Conservation (phyloP, 495 filamentous ascomycete species). For the Penicillium cataractarum region DNA sequence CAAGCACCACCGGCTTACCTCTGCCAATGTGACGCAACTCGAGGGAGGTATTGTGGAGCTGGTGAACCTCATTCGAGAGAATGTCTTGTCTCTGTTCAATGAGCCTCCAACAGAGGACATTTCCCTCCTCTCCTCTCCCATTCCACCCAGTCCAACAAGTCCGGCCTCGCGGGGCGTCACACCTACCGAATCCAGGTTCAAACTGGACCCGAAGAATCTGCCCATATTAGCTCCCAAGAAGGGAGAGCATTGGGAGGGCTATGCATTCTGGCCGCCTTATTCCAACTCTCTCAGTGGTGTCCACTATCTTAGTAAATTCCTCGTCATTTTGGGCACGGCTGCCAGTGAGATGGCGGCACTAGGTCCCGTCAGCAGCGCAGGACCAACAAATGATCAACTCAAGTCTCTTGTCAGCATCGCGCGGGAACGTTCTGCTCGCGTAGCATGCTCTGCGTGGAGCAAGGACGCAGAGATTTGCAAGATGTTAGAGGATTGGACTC, state of each 20-base stretch:
- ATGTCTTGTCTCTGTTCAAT: constrained; percentile 78
- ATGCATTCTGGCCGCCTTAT: constrained; percentile 94
- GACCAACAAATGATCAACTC: constrained; percentile 64
- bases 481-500: constrained; percentile 88
- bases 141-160: constrained; percentile 70
- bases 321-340: constrained; percentile 78
- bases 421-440: constrained; percentile 79
- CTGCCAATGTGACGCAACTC: constrained; percentile 68
- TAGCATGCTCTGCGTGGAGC: constrained; percentile 83
- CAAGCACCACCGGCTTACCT: constrained; percentile 80
- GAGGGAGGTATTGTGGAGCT: constrained; percentile 80
- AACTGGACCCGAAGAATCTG: constrained; percentile 73
- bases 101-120: constrained; percentile 90
- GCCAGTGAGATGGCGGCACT: constrained; percentile 85
- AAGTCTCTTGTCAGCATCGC: constrained; percentile 72
- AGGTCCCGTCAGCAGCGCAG: constrained; percentile 60
- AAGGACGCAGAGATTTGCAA: constrained; percentile 88
- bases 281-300: constrained; percentile 88
- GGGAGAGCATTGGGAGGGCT: constrained; percentile 89
- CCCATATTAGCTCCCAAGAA: constrained; percentile 75
- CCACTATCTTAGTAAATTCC: constrained; percentile 80
- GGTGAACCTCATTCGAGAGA: constrained; percentile 77
- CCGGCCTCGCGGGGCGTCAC: constrained; percentile 57
- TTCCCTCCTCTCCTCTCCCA: constrained; percentile 78
- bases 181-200: constrained; percentile 70